Percentiles rank a stretch among this genome's conserved stretches.
Conservation (phyloP, 2,329 filamentous ascomycete genomes). For the Trichoderma hamatum region DNA sequence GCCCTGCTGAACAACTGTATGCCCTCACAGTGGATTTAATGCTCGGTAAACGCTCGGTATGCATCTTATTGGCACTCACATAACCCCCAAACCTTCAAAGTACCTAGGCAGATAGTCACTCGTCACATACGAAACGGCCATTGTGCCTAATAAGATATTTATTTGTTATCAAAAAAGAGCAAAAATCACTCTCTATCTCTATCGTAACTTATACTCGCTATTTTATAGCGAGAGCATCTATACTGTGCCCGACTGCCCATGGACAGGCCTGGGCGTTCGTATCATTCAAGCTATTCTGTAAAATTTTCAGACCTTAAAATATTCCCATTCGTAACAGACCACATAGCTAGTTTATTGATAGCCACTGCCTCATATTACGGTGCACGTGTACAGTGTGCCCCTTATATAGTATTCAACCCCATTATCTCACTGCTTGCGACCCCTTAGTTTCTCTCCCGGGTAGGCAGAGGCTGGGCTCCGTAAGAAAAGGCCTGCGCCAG, state of each 20-base stretch:
- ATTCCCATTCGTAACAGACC: constrained; percentile 31
- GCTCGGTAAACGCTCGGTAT: background rate
- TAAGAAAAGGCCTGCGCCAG: constrained; percentile 51
- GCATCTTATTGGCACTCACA: background rate
- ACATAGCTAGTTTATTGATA: constrained; percentile 31
- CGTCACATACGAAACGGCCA: background rate
- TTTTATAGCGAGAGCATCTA: constrained; percentile 22
- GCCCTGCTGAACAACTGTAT: background rate
- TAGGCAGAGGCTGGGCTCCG: constrained; percentile 36
- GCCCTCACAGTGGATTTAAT: background rate
- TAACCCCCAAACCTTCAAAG: background rate
- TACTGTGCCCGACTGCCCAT: constrained; percentile 25
- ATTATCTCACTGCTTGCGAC: background rate
- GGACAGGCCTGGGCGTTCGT: constrained; percentile 16
- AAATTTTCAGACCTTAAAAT: constrained; percentile 34
- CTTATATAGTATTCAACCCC: constrained; percentile 16
- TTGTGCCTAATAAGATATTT: background rate
- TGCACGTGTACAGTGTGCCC: constrained; percentile 30
- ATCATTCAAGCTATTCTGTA: constrained; percentile 13
- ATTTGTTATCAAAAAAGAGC: constrained; percentile 18
- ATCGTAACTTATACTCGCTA: constrained; percentile 14
- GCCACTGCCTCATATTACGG: constrained; percentile 33
- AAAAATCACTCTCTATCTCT: constrained; percentile 22
- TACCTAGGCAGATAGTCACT: background rate
- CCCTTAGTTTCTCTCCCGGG: constrained; percentile 31